A percentile compares a stretch with the other conserved stretches of the same genome.
Conservation (phyloP, 2,329 filamentous ascomycete genomes). For the Phaeosphaeria sp. region DNA sequence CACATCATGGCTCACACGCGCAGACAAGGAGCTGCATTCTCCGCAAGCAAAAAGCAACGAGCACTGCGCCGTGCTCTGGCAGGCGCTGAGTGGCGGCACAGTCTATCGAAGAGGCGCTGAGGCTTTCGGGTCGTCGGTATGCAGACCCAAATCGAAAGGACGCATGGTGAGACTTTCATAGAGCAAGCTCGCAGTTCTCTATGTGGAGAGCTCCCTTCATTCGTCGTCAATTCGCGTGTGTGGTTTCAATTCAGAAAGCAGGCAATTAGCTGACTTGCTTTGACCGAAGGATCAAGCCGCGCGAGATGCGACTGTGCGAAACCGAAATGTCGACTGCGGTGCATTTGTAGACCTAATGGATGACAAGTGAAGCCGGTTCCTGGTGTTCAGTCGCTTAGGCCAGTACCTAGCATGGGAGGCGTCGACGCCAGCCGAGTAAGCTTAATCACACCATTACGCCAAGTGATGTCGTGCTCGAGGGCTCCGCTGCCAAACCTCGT, state of each 20-base stretch:
- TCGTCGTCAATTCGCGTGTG: background rate
- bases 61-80: background rate
- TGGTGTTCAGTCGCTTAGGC: background rate
- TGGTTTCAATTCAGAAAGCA: background rate
- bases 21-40: background rate
- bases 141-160: background rate
- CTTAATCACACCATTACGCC: constrained; percentile 6
- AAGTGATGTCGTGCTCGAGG: constrained; percentile 3
- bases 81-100: background rate
- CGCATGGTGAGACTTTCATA: background rate
- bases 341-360: background rate
- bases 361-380: background rate
- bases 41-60: constrained; percentile 1
- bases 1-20: background rate
- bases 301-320: background rate
- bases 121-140: constrained; percentile 6
- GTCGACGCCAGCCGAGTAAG: constrained; percentile 3
- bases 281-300: background rate
- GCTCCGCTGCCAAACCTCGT: background rate
- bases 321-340: background rate
- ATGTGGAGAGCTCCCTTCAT: background rate
- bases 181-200: background rate
- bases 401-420: background rate
- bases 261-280: background rate
- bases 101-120: constrained; percentile 1